Evolutionary conservation across 1,284 basidiomycete species (phyloP), one percentile per base, ranked within the genome.

Genomic region (Trichosporon coremiiforme): DNA sequence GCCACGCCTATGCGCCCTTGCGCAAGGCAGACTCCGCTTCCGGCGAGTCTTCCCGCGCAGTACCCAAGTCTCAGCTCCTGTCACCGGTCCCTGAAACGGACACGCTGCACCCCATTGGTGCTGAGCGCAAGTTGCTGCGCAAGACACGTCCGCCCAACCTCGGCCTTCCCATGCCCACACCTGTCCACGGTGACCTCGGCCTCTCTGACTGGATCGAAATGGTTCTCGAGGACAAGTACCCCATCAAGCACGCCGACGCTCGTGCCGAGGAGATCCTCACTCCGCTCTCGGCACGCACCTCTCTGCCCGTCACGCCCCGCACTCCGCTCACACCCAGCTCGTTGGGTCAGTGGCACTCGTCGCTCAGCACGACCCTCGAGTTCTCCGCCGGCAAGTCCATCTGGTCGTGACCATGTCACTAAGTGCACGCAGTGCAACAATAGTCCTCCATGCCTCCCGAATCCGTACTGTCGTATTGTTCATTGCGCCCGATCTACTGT

Each of bases 301-400:
- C 29, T 10, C 17, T 31, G 7, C 57, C 57, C 2, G 22, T 22
- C 31, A 62, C 57, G 25, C 25, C 57, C 15, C 63, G 35, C 25
- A 68, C 55, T 63, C 60, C 41, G 22, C 64, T 29, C 41, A 45
- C 64, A 12, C 25, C 36, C 17, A 13, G 38, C 64, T 31, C 35
- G 36, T n/a, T 20, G 10, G 35, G 13, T 1, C 12, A 45, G 13
- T 33, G 22, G 57, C 31, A 33, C 57, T n/a, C 57, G 29, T 62
- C 57, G 29, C 29, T 62, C 12, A 38, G 47, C 35, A 68, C 74
- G 12, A 75, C 73, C 4, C 62, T 77, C 38, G 76, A 77, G 45
- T 79, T 78, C 65, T 77, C 76, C 35, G 72, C 72, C 20, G 78
- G 78, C 66, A 74, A 70, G 20, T 80, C 78, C 6, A 78, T 79